These are phyloP conservation scores for Leonotis leonurus DNA, from an alignment of 257 asterid species.

Conservation along the genomic window DNA sequence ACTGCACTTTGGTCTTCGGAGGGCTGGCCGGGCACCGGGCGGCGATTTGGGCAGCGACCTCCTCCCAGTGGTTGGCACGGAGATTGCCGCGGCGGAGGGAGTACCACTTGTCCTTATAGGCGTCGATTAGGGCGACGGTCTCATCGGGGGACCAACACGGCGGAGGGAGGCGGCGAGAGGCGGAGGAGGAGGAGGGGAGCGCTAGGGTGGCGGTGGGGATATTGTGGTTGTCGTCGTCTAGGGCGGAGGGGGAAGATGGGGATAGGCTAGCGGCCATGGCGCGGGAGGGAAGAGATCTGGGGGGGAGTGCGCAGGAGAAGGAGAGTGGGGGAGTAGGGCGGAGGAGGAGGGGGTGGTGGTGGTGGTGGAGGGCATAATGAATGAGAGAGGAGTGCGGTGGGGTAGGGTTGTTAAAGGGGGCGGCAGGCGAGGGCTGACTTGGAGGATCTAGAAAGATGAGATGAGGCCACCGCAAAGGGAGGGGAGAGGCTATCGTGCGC, in stretches of 20 bases:
- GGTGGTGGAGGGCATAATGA: slow-evolving; percentile 50
- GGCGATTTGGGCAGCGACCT: slow-evolving; percentile 84
- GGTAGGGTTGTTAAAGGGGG: slow-evolving; percentile 53
- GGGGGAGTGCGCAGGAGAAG: slow-evolving; percentile 12
- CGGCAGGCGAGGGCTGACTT: slow-evolving; percentile 47
- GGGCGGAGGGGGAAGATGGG: slow-evolving; percentile 8
- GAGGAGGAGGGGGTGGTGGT: slow-evolving; percentile 9
- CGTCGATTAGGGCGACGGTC: slow-evolving; percentile 66
- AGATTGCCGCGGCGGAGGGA: slow-evolving; percentile 90
- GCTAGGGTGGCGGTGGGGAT: slow-evolving; percentile 37
- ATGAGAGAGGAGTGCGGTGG: slow-evolving; percentile 35
- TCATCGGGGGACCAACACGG: slow-evolving; percentile 96
- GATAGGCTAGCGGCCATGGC: neutral
- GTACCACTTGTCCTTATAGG: slow-evolving; percentile 76
- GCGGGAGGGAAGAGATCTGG: slow-evolving; percentile 10
- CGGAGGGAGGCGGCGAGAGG: slow-evolving; percentile 81
- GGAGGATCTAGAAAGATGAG: slow-evolving; percentile 54
- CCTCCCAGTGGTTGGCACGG: slow-evolving; percentile 90
- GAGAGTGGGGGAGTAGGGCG: neutral
- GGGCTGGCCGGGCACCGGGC: slow-evolving; percentile 41
- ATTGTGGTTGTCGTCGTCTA: slow-evolving; percentile 15
- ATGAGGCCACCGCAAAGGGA: slow-evolving; percentile 62
- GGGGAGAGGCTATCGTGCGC: slow-evolving; percentile 75
- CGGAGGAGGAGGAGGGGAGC: slow-evolving; percentile 37
- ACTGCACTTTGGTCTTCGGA: slow-evolving; percentile 82